Percentiles rank a stretch among this genome's conserved stretches.
Conservation (phyloP, 106 monocot genomes). For the Iris macrosiphon region DNA sequence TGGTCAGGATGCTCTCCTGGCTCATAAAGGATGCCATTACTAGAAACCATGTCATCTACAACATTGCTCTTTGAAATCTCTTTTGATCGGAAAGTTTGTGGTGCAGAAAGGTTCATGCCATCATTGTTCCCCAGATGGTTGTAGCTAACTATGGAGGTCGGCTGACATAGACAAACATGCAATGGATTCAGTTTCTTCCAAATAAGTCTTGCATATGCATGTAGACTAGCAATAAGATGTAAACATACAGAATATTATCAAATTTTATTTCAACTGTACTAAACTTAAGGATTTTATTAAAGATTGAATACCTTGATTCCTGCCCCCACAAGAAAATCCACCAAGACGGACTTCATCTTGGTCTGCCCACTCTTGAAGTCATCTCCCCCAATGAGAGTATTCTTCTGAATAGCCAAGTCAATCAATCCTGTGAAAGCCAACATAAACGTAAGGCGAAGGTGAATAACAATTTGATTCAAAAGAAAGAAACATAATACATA, state of each 20-base stretch:
- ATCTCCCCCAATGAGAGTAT: slow-evolving; percentile 89
- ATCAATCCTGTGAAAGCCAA: slow-evolving; percentile 51
- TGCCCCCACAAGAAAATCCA: slow-evolving; percentile 97
- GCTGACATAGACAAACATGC: slow-evolving; percentile 35
- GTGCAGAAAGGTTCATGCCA: slow-evolving; percentile 96
- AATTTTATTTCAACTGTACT: no score
- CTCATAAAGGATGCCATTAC: slow-evolving; percentile 92
- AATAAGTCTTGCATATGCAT: no score
- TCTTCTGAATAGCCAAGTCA: slow-evolving; percentile 82
- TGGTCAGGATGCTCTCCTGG: slow-evolving; percentile 97
- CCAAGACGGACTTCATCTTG: slow-evolving; percentile 96
- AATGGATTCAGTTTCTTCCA: not conserved
- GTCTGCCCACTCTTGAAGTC: slow-evolving; percentile 99
- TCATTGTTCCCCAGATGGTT: slow-evolving; percentile 99
- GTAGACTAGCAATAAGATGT: no score
- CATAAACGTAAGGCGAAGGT: not conserved
- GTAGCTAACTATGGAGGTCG: slow-evolving; percentile 98
- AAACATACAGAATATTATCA: no score
- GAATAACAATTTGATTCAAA: not conserved
- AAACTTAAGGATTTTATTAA: no score
- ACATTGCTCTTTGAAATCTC: slow-evolving; percentile 99
- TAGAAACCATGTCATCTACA: slow-evolving; percentile 95
- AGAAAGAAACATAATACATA: not conserved
- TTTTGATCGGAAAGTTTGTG: slow-evolving; percentile 93
- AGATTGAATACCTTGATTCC: slow-evolving; percentile 99